Conservation (phyloP, 78 protist species). For the Protostelium mycophagum region DNA sequence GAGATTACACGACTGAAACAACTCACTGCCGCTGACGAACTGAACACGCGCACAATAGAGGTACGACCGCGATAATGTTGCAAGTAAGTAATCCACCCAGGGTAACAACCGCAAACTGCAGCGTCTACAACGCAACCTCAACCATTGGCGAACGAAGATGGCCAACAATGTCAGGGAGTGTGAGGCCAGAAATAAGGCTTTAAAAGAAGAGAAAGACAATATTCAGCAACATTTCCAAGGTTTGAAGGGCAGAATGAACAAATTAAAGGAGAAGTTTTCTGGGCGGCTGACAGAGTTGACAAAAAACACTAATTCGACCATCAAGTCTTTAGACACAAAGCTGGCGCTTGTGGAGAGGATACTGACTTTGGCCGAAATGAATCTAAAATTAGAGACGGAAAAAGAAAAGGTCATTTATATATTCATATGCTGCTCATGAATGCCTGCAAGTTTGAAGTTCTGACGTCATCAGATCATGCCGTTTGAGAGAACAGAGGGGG, state of each 20-base stretch:
- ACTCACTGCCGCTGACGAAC: constrained; percentile 10
- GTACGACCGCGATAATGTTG: no score
- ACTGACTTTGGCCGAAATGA: constrained; percentile 51
- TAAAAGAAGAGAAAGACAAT: constrained; percentile 38
- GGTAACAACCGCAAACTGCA: constrained; percentile 30
- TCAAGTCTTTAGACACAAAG: background rate
- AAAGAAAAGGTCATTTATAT: constrained; percentile 71
- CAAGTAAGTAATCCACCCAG: no score
- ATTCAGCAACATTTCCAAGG: constrained; percentile 44
- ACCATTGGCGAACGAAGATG: constrained; percentile 57
- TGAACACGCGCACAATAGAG: constrained; percentile 13
- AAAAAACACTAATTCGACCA: background rate
- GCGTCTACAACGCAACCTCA: constrained; percentile 44
- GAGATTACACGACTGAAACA: constrained; percentile 20
- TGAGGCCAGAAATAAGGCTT: constrained; percentile 54
- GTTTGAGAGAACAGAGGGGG: background rate
- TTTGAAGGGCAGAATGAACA: constrained; percentile 60
- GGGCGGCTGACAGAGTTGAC: constrained; percentile 18
- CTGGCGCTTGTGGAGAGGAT: constrained; percentile 25
- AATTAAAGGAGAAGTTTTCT: constrained; percentile 37
- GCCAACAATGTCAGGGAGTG: constrained; percentile 56
- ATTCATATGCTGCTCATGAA: background rate
- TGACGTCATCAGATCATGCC: background rate
- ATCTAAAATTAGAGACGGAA: constrained; percentile 70
- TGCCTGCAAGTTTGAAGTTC: no score